These are phyloP conservation scores for Wickerhamiella slavikovae DNA, from an alignment of 805 yeast genomes.

Conservation along the genomic window DNA sequence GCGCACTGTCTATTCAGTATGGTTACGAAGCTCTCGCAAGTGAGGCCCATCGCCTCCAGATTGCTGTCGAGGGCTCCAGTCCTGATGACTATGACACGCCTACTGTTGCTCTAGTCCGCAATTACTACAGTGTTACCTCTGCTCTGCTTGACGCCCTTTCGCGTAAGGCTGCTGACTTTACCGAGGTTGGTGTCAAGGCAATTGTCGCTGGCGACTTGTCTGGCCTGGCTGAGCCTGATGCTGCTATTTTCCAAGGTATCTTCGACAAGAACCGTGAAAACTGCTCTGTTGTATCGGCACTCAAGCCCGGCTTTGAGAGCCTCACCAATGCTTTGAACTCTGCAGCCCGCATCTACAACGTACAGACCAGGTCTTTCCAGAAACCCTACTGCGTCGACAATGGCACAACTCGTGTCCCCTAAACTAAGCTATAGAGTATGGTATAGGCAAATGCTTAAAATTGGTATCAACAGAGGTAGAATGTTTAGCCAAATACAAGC, in stretches of 20 bases:
- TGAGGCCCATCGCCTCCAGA: slow-evolving; percentile 6
- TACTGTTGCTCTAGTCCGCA: not conserved
- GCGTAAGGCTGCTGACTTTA: slow-evolving; percentile 11
- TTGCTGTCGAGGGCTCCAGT: slow-evolving; percentile 3
- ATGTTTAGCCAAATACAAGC: too few species aligned
- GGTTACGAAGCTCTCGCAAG: slow-evolving; percentile 4
- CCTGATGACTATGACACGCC: not conserved
- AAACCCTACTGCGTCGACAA: slow-evolving; percentile 2
- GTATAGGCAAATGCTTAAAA: too few species aligned
- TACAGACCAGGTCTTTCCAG: slow-evolving; percentile 2
- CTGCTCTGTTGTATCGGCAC: slow-evolving; percentile 3
- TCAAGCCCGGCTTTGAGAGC: slow-evolving; percentile 1
- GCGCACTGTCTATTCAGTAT: slow-evolving; percentile 13
- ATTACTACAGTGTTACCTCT: slow-evolving; percentile 1
- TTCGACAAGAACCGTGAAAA: not conserved
- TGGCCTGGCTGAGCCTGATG: slow-evolving; percentile 5
- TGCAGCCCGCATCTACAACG: slow-evolving; percentile 3
- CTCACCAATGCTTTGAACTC: slow-evolving; percentile 2
- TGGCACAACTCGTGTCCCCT: too few species aligned
- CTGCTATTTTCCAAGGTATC: slow-evolving; percentile 6
- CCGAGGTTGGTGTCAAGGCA: slow-evolving; percentile 8
- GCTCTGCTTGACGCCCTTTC: slow-evolving; percentile 8
- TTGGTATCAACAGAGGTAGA: too few species aligned
- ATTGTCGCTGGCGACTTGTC: slow-evolving; percentile 9
- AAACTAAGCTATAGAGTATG: too few species aligned